Base-by-base conservation (phyloP, 2,329 filamentous ascomycete species). In the Periconia macrospinosa region DNA sequence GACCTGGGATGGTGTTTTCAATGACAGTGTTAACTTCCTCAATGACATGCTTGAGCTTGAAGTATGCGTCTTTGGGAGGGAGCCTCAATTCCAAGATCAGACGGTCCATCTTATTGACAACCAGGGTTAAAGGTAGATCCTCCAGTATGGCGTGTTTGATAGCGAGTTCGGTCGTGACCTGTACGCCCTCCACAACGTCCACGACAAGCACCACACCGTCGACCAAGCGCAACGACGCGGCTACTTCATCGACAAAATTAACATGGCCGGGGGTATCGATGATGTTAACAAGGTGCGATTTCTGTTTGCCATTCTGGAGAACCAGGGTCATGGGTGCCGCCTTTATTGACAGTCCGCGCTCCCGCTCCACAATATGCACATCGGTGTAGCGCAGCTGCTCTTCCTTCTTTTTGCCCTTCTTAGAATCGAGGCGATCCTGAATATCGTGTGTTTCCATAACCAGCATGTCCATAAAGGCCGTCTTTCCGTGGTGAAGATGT, bases 151-250 rank as follows among this genome's bases (percentile, higher is more conserved):
- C 92, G 74, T 99, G 91, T 76, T 91, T 96, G 77, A 99, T 97
- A 66, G 96, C 92, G 72, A 97, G 90, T 76, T 99, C 93, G 0
- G 94, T 96, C 73, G 96, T 96, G 66, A 94, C 84, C 77, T 97
- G 94, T n/a, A 99, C 92, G n/a, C 94, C 94, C 74, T 99, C 94
- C 1, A 99, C 91, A 19, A 97, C 91, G 72, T 99, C 94, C 15
- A 99, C 92, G 14, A 99, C 88, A 46, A 99, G 78, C 49, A 95
- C 93, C 20, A 97, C 86, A 55, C 94, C 94, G 70, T 99, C 94
- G 3, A 90, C 92, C 48, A 99, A 77, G 41, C 94, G 86, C 65
- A 96, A 79, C 1, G 92, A 89, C 5, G 92, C 87, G 9, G 94
- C 94, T 37, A 99, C 91, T 75, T 99, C 94, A 71, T 99, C 94